Percentiles rank a stretch among this genome's conserved stretches.
Evolutionary conservation across 768 basidiomycete genomes (phyloP).

Genomic region (Clitopilus passeckerianus): DNA sequence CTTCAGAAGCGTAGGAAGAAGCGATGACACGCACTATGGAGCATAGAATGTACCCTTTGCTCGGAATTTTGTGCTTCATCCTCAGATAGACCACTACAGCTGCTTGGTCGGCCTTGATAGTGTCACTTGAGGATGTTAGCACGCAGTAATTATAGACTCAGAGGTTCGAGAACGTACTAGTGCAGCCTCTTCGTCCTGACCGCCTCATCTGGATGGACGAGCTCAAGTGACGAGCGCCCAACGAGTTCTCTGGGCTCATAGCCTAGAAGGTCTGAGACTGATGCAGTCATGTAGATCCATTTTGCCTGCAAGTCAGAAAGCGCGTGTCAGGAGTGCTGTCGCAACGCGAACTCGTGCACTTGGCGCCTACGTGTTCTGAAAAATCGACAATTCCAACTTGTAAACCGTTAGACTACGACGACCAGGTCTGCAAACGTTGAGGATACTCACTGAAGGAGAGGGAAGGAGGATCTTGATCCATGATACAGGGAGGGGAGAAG

Average conservation of each 20-base stretch:
- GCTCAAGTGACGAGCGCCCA: constrained; percentile 63
- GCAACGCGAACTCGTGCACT: neutral
- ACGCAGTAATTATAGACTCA: neutral
- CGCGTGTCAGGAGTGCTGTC: neutral
- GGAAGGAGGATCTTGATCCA: constrained; percentile 49
- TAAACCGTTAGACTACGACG: constrained; percentile 4
- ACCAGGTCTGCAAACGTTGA: constrained; percentile 3
- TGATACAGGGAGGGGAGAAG: constrained; percentile 14
- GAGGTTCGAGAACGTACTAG: constrained; percentile 39
- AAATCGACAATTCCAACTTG: constrained; percentile 81
- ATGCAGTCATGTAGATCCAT: constrained; percentile 67
- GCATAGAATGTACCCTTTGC: constrained; percentile 72
- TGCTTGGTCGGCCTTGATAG: constrained; percentile 74
- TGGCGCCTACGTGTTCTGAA: constrained; percentile 52
- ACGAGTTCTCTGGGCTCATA: constrained; percentile 72
- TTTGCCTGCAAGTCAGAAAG: constrained; percentile 38
- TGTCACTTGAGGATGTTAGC: constrained; percentile 43
- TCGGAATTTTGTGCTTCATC: constrained; percentile 74
- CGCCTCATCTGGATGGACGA: constrained; percentile 81
- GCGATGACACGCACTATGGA: constrained; percentile 50
- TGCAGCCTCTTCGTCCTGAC: constrained; percentile 61
- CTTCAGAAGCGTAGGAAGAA: neutral
- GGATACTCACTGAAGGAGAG: constrained; percentile 71
- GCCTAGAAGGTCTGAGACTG: constrained; percentile 62
- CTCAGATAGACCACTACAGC: constrained; percentile 76